These are phyloP conservation scores for Pascua guehoae DNA, from an alignment of 1,284 basidiomycete species.

Conservation along the genomic window DNA sequence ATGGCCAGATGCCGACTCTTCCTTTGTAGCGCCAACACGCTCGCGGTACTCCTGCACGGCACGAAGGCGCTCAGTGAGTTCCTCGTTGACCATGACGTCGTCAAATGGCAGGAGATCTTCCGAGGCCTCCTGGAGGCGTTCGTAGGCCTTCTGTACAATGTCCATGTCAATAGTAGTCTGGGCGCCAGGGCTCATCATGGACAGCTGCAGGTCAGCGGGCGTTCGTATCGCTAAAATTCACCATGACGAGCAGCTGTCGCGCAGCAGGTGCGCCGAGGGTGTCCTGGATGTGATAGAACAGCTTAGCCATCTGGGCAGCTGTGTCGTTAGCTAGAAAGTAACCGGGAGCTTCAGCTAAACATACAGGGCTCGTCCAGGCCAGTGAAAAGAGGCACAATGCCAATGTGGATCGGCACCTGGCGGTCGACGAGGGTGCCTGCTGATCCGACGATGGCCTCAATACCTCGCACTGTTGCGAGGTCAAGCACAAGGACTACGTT, in stretches of 20 bases:
- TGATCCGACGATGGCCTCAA: conserved; percentile 63
- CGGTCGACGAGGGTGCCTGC: conserved; percentile 63
- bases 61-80: conserved; percentile 30
- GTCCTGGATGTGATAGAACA: conserved; percentile 66
- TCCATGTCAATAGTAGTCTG: conserved; percentile 20
- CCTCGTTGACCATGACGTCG: conserved; percentile 41
- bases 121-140: conserved; percentile 17
- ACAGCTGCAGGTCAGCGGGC: too few species aligned
- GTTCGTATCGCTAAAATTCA: not conserved
- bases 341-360: conserved; percentile 8
- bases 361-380: conserved; percentile 44
- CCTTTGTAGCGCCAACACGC: conserved; percentile 32
- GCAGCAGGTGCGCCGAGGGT: conserved; percentile 56
- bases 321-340: conserved; percentile 8
- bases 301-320: conserved; percentile 67
- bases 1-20: conserved; percentile 32
- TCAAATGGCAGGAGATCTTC: conserved; percentile 39
- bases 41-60: conserved; percentile 27
- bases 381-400: conserved; percentile 66
- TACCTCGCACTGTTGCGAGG: conserved; percentile 60
- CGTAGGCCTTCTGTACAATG: conserved; percentile 30
- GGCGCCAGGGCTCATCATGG: too few species aligned
- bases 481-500: conserved; percentile 78
- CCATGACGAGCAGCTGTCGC: not conserved
- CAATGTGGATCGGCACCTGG: conserved; percentile 72